Evolutionary conservation across 148 eudicot genomes (phyloP).

Genomic region (Bassia scoparia): DNA sequence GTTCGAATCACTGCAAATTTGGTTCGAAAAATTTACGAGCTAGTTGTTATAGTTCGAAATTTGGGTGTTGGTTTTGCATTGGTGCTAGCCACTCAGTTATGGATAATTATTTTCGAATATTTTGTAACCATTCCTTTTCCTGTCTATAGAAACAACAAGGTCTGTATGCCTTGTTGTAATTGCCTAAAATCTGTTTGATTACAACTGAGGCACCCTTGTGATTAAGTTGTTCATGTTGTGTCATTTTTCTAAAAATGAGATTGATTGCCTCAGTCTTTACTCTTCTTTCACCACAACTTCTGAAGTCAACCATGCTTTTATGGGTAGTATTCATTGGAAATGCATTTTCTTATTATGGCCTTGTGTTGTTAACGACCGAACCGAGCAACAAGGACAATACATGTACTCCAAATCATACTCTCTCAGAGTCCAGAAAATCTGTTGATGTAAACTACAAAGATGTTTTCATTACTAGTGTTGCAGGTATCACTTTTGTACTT

Average conservation of each 20-base stretch:
- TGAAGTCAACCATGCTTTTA: slow-evolving; percentile 57
- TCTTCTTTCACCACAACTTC: slow-evolving; percentile 64
- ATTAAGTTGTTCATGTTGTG: background rate
- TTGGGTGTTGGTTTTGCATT: background rate
- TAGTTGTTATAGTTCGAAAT: background rate
- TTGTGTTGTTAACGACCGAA: slow-evolving; percentile 80
- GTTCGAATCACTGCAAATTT: too few relatives aligned
- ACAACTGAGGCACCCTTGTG: background rate
- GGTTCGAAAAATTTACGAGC: too few relatives aligned
- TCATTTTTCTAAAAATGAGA: background rate
- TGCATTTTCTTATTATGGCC: slow-evolving; percentile 87
- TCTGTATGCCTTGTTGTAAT: background rate
- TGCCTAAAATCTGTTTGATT: background rate
- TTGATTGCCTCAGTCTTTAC: slow-evolving; percentile 40
- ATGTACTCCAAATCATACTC: slow-evolving; percentile 35
- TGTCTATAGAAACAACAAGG: background rate
- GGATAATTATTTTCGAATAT: too few relatives aligned
- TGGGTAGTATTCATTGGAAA: slow-evolving; percentile 85
- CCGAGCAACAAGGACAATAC: slow-evolving; percentile 46
- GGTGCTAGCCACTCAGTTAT: too few relatives aligned
- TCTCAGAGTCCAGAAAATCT: slow-evolving; percentile 26
- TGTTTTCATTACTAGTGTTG: slow-evolving; percentile 79
- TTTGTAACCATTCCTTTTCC: background rate
- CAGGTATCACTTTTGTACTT: slow-evolving; percentile 46
- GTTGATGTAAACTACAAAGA: slow-evolving; percentile 51